Base-by-base conservation (phyloP, 352 stramenopile species). In the Phytophthora megakarya region DNA sequence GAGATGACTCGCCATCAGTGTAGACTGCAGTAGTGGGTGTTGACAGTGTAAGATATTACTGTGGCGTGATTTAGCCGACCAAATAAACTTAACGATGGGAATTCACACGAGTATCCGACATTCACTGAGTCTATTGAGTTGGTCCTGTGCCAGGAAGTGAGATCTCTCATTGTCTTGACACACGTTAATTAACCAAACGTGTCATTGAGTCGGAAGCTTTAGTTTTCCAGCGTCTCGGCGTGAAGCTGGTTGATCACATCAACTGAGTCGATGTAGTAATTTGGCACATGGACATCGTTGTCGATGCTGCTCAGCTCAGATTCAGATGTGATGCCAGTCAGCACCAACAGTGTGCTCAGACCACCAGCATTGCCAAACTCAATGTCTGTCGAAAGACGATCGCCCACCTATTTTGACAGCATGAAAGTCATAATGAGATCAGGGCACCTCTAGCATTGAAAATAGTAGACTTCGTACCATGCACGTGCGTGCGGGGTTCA, bases 311-410 rank as follows among this genome's bases (percentile, higher is more conserved):
- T 42, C 16, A 92, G 70, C 45, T 95, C 79, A 32, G 73, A 63
- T 44, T 86, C 78, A 25, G 74, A 67, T 25, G 86, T 93, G 53
- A 92, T 78, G 18, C 86, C 84, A 15, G 75, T 86, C 46, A 95
- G 74, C 51, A 95, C 86, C 6, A 95, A 71, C 56, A 95, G 67
- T 35, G 86, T 95, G 39, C 85, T 69, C 42, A 93, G 44, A 3
- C 84, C 83, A 30, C 86, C 86, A 15, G 78, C 75, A 25, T 81
- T 81, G 45, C 86, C 86, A 28, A 95, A 95, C 65, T 90, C 81
- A 67, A 95, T 95, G 70, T 95, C 86, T 1, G 86, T 95, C 25
- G 81, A 88, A 32, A 95, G 62, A 22, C 82, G 80, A 48, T 95
- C 86, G 51, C 86, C 86, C n/a, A 95, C 84, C 84, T 92, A 51